Evolutionary conservation across 768 basidiomycete species (phyloP).

Genomic region (Nidularia pulvinata): DNA sequence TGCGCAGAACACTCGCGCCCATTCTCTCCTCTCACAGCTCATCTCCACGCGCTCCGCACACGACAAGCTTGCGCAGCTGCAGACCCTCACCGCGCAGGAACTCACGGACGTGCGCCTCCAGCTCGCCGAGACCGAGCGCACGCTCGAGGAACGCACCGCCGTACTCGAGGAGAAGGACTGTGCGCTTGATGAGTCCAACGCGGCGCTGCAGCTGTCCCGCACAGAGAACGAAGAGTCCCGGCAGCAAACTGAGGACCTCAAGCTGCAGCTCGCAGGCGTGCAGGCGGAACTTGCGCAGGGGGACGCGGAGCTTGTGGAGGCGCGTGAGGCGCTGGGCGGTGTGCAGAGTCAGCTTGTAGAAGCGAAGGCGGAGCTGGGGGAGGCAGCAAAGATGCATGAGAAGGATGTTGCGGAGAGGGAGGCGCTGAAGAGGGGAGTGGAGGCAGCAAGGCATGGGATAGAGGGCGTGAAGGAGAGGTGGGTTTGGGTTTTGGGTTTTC

Average conservation of each 20-base stretch:
- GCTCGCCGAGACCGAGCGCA: neutral
- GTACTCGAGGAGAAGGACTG: neutral
- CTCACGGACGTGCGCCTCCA: neutral
- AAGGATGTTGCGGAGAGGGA: neutral
- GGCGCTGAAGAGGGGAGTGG: neutral
- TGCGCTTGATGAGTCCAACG: neutral
- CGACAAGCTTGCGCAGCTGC: neutral
- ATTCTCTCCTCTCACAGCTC: neutral
- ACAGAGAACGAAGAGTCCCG: neutral
- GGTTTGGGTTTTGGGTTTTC: slow-evolving; percentile 11
- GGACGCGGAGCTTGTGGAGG: neutral
- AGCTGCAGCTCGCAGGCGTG: neutral
- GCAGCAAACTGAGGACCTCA: neutral
- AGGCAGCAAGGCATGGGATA: slow-evolving; percentile 4
- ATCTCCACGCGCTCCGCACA: neutral
- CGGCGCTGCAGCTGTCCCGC: neutral
- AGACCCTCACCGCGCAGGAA: neutral
- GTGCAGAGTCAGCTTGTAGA: neutral
- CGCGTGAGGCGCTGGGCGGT: neutral
- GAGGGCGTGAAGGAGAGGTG: slow-evolving; percentile 11
- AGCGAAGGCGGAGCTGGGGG: neutral
- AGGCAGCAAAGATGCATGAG: neutral
- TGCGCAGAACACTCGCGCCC: neutral
- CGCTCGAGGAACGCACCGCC: neutral
- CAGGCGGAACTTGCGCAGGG: neutral